Evolutionary conservation across 768 basidiomycete species (phyloP), one percentile per base, ranked within the genome.

Genomic region (Pulveroboletus sp.): DNA sequence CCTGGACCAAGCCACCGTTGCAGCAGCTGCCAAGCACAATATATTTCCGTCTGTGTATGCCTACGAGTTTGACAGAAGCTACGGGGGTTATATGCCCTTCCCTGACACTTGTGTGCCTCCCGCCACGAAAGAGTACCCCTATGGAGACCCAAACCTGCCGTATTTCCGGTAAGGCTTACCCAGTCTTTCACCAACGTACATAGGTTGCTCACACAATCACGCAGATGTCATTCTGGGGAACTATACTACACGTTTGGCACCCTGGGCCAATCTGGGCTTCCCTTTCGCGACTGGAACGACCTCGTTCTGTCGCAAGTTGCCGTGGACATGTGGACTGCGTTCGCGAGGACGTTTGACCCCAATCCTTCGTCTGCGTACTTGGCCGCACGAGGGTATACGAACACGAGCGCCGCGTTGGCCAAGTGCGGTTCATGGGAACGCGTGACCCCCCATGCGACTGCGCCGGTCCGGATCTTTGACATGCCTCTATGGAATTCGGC

Each of bases 31-130:
- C 8, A 62, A 68, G 29, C 68, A 78, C 57, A 60, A 68, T 10
- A 59, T 74, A 10, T 75, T 78, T 61, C 62, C 66, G 19, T 71
- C 69, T 11, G 61, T 74, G 7, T 75, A 69, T 58, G 65, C 71
- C 13, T 79, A 78, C 61, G 67, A 76, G 49, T 79, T 78, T 49
- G 75, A 79, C 49, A 59, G 75, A 29, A 73, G 69, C 47, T 75
- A 73, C 41, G 62, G 65, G 52, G 75, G 75, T 1, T 79, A 71
- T 48, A 69, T 72, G 49, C 76, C 76, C 2, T 72, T 75, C 38
- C 62, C 68, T 9, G 72, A 71, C 2, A 66, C 70, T 0, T 79
- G 79, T 53, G 66, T 72, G 13, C 74, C 78, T 1, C 72, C 77
- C 0, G 53, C 67, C 7, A 73, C 71, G 4, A 54, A 65, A 0